Conservation (phyloP, 345 rosid species). For the Stellera chamaejasme region DNA sequence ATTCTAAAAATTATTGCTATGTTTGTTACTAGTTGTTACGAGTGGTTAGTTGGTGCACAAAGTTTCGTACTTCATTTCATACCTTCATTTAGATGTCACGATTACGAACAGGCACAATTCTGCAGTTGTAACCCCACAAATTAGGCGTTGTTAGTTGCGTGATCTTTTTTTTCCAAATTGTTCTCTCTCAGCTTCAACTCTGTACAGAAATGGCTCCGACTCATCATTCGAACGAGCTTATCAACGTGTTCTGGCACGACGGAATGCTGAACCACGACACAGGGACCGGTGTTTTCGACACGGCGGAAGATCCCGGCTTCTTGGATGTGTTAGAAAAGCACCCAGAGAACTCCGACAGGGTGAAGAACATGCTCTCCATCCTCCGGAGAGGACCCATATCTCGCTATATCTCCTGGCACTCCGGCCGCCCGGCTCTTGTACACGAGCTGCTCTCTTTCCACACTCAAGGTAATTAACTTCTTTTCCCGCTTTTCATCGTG, state of each 20-base stretch:
- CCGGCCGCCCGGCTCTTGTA: constrained; percentile 43
- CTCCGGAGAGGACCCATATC: constrained; percentile 76
- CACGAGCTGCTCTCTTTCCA: constrained; percentile 69
- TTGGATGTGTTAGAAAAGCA: constrained; percentile 69
- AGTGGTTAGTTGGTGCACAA: too few species aligned
- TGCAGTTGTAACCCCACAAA: too few species aligned
- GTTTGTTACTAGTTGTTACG: too few species aligned
- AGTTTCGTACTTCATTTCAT: too few species aligned
- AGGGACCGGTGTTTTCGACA: constrained; percentile 63
- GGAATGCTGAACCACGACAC: constrained; percentile 71
- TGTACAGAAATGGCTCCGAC: constrained; percentile 4
- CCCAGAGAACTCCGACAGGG: constrained; percentile 73
- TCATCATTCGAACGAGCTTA: constrained; percentile 9
- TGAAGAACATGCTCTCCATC: constrained; percentile 76
- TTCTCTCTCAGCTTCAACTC: too few species aligned
- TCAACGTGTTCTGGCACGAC: constrained; percentile 79
- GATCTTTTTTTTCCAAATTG: too few species aligned
- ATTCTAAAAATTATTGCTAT: too few species aligned
- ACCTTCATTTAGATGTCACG: too few species aligned
- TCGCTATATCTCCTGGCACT: constrained; percentile 58
- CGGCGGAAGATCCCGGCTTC: constrained; percentile 62
- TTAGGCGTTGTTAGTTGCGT: too few species aligned
- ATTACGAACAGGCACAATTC: too few species aligned
- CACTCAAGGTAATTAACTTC: constrained; percentile 31
- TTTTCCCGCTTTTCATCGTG: background rate